These are phyloP conservation scores for Selaginella tamariscina DNA, from an alignment of 75 land plant species.

Conservation along the genomic window DNA sequence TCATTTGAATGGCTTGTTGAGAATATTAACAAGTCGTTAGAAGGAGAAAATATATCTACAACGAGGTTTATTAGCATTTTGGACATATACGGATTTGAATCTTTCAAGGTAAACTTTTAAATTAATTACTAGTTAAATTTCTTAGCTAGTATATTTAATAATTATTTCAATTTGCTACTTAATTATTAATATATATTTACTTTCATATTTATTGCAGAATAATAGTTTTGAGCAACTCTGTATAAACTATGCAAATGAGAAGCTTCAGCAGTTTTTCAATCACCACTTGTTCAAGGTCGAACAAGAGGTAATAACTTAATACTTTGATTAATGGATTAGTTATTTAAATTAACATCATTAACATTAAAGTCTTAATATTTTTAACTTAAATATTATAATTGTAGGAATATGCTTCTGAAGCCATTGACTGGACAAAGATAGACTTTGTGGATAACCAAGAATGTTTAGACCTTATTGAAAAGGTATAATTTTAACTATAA, in stretches of 20 bases:
- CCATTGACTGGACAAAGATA: slow-evolving; percentile 78
- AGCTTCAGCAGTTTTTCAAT: slow-evolving; percentile 91
- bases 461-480: slow-evolving; percentile 82
- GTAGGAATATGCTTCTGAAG: slow-evolving; percentile 71
- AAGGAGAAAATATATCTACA: background rate
- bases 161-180: background rate
- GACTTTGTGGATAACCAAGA: slow-evolving; percentile 84
- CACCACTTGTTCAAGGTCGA: slow-evolving; percentile 85
- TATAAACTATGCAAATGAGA: slow-evolving; percentile 96
- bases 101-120: slow-evolving; percentile 50
- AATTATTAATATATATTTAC: no score
- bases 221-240: slow-evolving; percentile 96
- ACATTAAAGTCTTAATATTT: no score
- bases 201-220: slow-evolving; percentile 43
- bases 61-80: slow-evolving; percentile 68
- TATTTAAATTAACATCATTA: background rate
- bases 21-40: background rate
- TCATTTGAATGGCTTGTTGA: background rate
- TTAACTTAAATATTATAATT: background rate
- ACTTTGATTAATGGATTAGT: background rate
- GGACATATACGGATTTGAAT: slow-evolving; percentile 95
- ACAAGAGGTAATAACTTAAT: slow-evolving; percentile 68
- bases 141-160: background rate
- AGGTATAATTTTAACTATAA: slow-evolving; percentile 34
- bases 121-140: background rate